Evolutionary conservation across 164 flowering plant genomes (phyloP).

Genomic region (Piper betle): DNA sequence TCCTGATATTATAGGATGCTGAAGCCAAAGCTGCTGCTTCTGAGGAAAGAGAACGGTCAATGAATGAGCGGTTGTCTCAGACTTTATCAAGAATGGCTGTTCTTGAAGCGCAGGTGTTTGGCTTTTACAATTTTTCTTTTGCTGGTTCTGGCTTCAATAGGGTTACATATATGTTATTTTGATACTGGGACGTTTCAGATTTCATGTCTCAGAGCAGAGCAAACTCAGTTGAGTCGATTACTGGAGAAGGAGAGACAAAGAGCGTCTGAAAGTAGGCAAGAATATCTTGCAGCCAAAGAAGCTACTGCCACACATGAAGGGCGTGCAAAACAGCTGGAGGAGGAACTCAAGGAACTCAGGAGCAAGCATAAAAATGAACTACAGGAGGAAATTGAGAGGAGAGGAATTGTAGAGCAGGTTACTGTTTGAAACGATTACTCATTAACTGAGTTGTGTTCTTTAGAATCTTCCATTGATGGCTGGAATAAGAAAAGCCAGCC

Average conservation of each 20-base stretch:
- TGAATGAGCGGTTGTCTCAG: conserved; percentile 91
- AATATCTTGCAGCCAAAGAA: conserved; percentile 86
- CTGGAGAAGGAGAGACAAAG: conserved; percentile 97
- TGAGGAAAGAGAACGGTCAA: conserved; percentile 83
- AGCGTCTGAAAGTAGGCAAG: conserved; percentile 95
- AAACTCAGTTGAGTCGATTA: conserved; percentile 72
- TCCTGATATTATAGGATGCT: conserved; percentile 55
- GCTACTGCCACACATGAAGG: conserved; percentile 89
- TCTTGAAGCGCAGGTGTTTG: conserved; percentile 91
- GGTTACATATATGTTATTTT: too few relatives aligned
- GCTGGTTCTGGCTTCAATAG: background rate
- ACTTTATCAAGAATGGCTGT: conserved; percentile 92
- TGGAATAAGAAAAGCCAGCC: too few relatives aligned
- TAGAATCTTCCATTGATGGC: too few relatives aligned
- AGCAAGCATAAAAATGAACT: conserved; percentile 79
- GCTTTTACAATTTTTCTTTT: conserved; percentile 1
- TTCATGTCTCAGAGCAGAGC: conserved; percentile 95
- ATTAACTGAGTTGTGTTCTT: too few relatives aligned
- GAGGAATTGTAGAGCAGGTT: conserved; percentile 81
- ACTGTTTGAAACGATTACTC: background rate
- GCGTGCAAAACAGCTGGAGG: conserved; percentile 78
- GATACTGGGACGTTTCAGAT: conserved; percentile 31
- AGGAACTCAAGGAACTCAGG: conserved; percentile 62
- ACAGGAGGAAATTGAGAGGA: conserved; percentile 47
- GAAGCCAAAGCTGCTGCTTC: conserved; percentile 91